Conservation (phyloP, 164 flowering plant species). For the Stephania cephalantha region DNA sequence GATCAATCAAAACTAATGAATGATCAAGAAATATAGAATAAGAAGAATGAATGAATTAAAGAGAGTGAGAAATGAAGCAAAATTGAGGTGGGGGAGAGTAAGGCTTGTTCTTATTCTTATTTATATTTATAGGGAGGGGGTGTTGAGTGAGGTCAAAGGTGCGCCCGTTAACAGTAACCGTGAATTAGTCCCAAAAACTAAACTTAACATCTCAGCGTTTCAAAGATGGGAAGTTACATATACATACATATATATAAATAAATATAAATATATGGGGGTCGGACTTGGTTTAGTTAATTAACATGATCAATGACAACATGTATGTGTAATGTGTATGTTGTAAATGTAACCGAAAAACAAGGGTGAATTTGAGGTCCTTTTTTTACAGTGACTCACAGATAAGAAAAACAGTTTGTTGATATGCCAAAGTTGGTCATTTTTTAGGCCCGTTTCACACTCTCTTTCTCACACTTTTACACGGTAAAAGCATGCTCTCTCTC, state of each 20-base stretch:
- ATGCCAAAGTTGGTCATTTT: conserved; percentile 8
- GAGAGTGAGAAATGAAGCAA: conserved; percentile 7
- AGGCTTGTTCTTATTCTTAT: conserved; percentile 6
- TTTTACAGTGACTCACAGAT: neutral
- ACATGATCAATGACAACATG: too few species aligned
- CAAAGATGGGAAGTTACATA: conserved; percentile 23
- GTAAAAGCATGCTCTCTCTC: conserved; percentile 17
- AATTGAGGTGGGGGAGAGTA: conserved; percentile 19
- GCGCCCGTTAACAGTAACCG: conserved; percentile 31
- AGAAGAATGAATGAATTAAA: neutral
- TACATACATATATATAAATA: too few species aligned
- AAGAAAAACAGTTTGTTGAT: neutral
- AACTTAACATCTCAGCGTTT: conserved; percentile 21
- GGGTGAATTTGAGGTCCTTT: conserved; percentile 1
- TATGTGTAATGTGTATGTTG: too few species aligned
- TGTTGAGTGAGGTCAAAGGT: conserved; percentile 22
- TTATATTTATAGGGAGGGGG: conserved; percentile 14
- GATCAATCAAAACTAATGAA: neutral
- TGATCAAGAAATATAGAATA: neutral
- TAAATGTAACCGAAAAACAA: conserved; percentile 14
- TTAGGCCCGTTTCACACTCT: conserved; percentile 18
- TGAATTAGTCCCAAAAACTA: conserved; percentile 30
- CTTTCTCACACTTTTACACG: conserved; percentile 18
- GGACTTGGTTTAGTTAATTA: neutral
- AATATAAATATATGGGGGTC: too few species aligned